Conservation (phyloP, 768 basidiomycete species). For the Boletus eberwhitei region DNA sequence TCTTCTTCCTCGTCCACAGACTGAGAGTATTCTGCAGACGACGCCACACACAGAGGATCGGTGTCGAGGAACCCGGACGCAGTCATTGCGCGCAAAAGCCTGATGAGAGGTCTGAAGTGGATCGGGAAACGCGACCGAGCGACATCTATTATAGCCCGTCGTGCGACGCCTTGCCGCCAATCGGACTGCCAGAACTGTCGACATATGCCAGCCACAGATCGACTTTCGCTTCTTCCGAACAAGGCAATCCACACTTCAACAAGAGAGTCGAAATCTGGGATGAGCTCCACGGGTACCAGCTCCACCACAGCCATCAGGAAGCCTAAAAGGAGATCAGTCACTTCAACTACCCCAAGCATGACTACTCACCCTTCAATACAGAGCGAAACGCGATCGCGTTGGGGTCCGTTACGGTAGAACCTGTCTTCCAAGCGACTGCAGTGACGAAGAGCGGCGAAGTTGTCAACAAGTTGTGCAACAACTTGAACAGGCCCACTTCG, state of each 20-base stretch:
- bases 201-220: conserved; percentile 65
- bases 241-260: conserved; percentile 77
- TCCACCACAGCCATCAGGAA: conserved; percentile 74
- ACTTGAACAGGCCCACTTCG: conserved; percentile 56
- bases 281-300: conserved; percentile 69
- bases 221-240: conserved; percentile 66
- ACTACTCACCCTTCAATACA: conserved; percentile 70
- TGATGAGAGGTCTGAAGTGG: conserved; percentile 64
- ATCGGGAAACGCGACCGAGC: conserved; percentile 82
- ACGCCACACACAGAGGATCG: conserved; percentile 54
- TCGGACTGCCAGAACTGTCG: conserved; percentile 82
- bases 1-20: conserved; percentile 38
- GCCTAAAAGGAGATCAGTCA: conserved; percentile 42
- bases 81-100: conserved; percentile 73
- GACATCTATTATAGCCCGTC: conserved; percentile 80
- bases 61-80: conserved; percentile 75
- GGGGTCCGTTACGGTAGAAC: conserved; percentile 66
- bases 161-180: conserved; percentile 61
- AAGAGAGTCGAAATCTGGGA: conserved; percentile 69
- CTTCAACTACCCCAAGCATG: background rate
- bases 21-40: conserved; percentile 41
- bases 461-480: conserved; percentile 58
- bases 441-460: conserved; percentile 76
- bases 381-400: conserved; percentile 80
- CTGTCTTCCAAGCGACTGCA: conserved; percentile 62